A percentile compares a stretch with the other conserved stretches of the same genome.
These are phyloP conservation scores for Trebouxia gelatinosa DNA, from an alignment of 163 green algal genomes.

Conservation along the genomic window DNA sequence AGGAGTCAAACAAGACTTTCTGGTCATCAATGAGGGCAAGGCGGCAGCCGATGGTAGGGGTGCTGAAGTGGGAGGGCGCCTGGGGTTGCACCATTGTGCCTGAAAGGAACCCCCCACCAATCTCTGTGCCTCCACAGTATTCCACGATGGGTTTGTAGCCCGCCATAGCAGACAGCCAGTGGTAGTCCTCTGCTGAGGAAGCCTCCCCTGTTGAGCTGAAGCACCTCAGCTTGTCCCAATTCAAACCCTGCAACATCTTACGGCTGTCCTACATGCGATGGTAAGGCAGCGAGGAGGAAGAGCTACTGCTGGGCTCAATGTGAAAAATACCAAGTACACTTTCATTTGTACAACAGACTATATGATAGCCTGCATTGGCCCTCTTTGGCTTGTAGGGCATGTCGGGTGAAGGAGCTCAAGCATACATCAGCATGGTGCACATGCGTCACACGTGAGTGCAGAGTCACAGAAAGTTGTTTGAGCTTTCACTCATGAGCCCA, in stretches of 20 bases:
- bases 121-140: slow-evolving; percentile 93
- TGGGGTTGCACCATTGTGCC: slow-evolving; percentile 78
- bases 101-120: slow-evolving; percentile 82
- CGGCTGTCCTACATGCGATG: too few relatives aligned
- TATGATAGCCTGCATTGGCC: too few relatives aligned
- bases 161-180: slow-evolving; percentile 79
- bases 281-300: too few relatives aligned
- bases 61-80: slow-evolving; percentile 79
- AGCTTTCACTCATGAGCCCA: too few relatives aligned
- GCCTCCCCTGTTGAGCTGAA: slow-evolving; percentile 82
- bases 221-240: slow-evolving; percentile 72
- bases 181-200: slow-evolving; percentile 78
- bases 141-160: slow-evolving; percentile 81
- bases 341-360: too few relatives aligned
- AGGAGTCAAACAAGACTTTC: slow-evolving; percentile 30
- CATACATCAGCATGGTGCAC: too few relatives aligned
- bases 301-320: too few relatives aligned
- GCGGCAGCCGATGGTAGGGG: slow-evolving; percentile 67
- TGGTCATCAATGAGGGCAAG: slow-evolving; percentile 14
- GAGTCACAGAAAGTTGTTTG: too few relatives aligned
- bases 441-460: too few relatives aligned
- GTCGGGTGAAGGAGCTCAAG: too few relatives aligned
- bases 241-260: slow-evolving; percentile 45
- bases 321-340: too few relatives aligned
- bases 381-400: too few relatives aligned